phyloP scores from a whole-genome alignment of 2,329 filamentous ascomycete genomes.

The Calonectria pseudoturangicola region DNA sequence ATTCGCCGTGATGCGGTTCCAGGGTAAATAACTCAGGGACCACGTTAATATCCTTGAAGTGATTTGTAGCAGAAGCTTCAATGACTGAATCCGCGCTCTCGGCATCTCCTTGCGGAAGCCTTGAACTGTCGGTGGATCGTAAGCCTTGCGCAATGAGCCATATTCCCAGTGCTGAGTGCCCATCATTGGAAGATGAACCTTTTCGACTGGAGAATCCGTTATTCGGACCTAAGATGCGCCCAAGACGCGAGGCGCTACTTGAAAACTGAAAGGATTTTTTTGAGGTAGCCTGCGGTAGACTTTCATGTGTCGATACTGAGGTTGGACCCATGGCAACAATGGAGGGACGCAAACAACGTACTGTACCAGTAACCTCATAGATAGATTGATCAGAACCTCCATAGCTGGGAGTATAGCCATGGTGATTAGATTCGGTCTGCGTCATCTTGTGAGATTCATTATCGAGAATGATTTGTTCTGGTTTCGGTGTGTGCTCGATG shows the following conservation, averaged over 20 bases:
- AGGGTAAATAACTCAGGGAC: no score
- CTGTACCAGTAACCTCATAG: conserved; percentile 29
- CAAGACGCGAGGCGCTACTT: conserved; percentile 45
- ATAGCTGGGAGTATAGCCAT: background rate
- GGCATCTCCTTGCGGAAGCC: conserved; percentile 40
- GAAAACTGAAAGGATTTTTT: conserved; percentile 47
- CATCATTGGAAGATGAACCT: conserved; percentile 57
- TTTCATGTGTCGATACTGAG: conserved; percentile 29
- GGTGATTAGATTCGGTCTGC: background rate
- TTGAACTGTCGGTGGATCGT: conserved; percentile 54
- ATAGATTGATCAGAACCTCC: conserved; percentile 2
- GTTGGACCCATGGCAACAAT: conserved; percentile 8
- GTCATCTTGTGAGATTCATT: background rate
- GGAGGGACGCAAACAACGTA: conserved; percentile 27
- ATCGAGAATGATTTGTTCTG: conserved; percentile 7
- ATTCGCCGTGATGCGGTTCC: background rate
- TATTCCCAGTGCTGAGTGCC: conserved; percentile 59
- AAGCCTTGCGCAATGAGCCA: conserved; percentile 62
- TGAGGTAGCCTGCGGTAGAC: conserved; percentile 35
- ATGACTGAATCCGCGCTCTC: conserved; percentile 4
- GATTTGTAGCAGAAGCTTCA: background rate
- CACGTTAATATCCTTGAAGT: background rate
- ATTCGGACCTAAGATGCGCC: conserved; percentile 48
- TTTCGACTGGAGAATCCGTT: conserved; percentile 56
- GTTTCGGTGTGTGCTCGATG: conserved; percentile 28